Conservation (phyloP, 495 filamentous ascomycete genomes). For the Podospora comata region DNA sequence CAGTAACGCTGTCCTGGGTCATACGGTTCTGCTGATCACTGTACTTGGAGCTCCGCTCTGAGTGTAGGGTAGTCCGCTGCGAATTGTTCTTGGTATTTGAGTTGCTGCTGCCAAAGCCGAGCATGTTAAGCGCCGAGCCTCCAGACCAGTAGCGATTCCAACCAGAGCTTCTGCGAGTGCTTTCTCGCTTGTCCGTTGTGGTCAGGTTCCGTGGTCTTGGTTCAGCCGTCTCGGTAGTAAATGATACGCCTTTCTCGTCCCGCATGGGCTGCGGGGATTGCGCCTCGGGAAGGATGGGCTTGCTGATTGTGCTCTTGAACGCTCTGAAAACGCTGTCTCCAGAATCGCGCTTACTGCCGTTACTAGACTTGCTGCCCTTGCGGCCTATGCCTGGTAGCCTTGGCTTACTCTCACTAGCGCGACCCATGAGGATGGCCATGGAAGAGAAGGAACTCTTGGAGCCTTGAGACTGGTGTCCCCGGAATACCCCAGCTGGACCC, state of each 20-base stretch:
- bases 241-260: conserved; percentile 44
- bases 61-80: conserved; percentile 43
- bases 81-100: conserved; percentile 29
- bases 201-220: conserved; percentile 37
- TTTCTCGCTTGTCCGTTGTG: conserved; percentile 23
- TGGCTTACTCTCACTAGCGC: conserved; percentile 41
- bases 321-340: conserved; percentile 49
- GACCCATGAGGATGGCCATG: conserved; percentile 55
- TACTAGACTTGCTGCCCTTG: conserved; percentile 47
- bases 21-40: conserved; percentile 46
- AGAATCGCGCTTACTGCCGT: conserved; percentile 49
- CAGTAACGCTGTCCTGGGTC: conserved; percentile 53
- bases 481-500: conserved; percentile 34
- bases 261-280: conserved; percentile 22
- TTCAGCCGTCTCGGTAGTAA: conserved; percentile 35
- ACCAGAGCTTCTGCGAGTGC: conserved; percentile 51
- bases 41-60: conserved; percentile 53
- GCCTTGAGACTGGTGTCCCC: conserved; percentile 44
- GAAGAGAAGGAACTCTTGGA: conserved; percentile 53
- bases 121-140: conserved; percentile 50
- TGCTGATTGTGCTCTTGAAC: conserved; percentile 54
- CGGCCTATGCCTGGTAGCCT: conserved; percentile 36
- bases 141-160: conserved; percentile 63
- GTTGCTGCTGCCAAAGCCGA: conserved; percentile 44
- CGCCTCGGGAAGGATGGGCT: conserved; percentile 46